phyloP scores from a whole-genome alignment of 2,329 filamentous ascomycete genomes.

The Hypoxylon sp. region DNA sequence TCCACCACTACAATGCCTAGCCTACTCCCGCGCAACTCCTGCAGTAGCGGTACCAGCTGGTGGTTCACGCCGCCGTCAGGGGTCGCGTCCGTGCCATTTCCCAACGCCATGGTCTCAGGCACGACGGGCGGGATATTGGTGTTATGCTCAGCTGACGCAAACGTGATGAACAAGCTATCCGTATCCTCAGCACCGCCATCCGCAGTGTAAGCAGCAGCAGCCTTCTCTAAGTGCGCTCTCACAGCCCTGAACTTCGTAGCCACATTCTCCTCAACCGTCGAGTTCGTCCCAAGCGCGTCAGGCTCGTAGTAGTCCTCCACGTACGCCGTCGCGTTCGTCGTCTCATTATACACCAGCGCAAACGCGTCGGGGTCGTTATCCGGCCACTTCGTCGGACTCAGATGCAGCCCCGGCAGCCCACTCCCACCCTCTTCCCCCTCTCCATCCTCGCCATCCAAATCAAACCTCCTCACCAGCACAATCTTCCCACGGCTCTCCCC shows the following conservation, averaged over 20 bases:
- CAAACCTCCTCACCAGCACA: slow-evolving; percentile 62
- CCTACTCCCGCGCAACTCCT: slow-evolving; percentile 58
- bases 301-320: slow-evolving; percentile 67
- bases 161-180: slow-evolving; percentile 64
- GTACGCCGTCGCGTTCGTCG: slow-evolving; percentile 58
- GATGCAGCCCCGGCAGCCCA: slow-evolving; percentile 62
- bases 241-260: slow-evolving; percentile 63
- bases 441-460: slow-evolving; percentile 56
- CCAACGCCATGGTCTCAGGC: slow-evolving; percentile 63
- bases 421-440: not conserved
- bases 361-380: slow-evolving; percentile 60
- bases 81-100: slow-evolving; percentile 56
- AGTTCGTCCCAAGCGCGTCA: slow-evolving; percentile 42
- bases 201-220: slow-evolving; percentile 47
- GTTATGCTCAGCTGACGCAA: slow-evolving; percentile 62
- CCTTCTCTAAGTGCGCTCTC: slow-evolving; percentile 57
- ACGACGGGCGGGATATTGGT: slow-evolving; percentile 58
- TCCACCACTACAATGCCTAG: slow-evolving; percentile 69
- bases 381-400: slow-evolving; percentile 61
- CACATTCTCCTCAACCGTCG: slow-evolving; percentile 58
- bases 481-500: slow-evolving; percentile 52
- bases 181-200: not conserved
- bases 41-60: slow-evolving; percentile 57
- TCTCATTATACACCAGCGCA: slow-evolving; percentile 59
- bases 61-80: slow-evolving; percentile 63